Base-by-base conservation (phyloP, 2,329 filamentous ascomycete species). In the Fusarium solani-melongenae region DNA sequence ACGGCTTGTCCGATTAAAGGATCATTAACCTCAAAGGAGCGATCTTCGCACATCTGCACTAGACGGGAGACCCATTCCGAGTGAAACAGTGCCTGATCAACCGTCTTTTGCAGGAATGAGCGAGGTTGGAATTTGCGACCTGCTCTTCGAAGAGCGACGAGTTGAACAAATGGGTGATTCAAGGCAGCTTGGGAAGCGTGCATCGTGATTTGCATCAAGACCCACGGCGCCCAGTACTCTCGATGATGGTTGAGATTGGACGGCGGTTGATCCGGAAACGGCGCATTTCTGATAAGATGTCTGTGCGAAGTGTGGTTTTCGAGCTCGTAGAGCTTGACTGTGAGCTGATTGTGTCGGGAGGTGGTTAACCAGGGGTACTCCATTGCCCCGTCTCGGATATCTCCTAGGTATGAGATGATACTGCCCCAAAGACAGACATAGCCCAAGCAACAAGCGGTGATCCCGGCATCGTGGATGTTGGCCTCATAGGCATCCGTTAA, bases 151-250 rank as follows among this genome's bases (percentile, higher is more conserved):
- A 74, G 75, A 1, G 72, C 75, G 0, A 77, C 75, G 1, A 77
- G 76, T 10, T 77, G 76, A 2, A 77, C 72, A 9, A 77, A 77
- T 0, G 76, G 76, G 2, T 77, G 77, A 5, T 77, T 76, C 1
- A 77, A 44, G 0, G 74, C 65, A 0, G 73, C 76, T 10, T 76
- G 74, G 0, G 75, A 62, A 4, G 73, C 73, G 12, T 77, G 76
- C 46, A 76, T 74, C n/a, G 73, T 60, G 1, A 77, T 70, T n/a
- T 77, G 73, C 27, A 76, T 74, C 0, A 67, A 29, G 0, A 77
- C 51, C 76, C 76, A 77, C 0, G 76, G 72, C 0, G 66, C 71
- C 75, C 73, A 77, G 9, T 77, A 77, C 44, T 77, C 75, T 36
- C 75, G 64, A 5, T 74, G 38, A 2, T 51, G 39, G 8, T 29